phyloP scores from a whole-genome alignment of 108 stramenopile genomes.

The Discostella stelligeroides region DNA sequence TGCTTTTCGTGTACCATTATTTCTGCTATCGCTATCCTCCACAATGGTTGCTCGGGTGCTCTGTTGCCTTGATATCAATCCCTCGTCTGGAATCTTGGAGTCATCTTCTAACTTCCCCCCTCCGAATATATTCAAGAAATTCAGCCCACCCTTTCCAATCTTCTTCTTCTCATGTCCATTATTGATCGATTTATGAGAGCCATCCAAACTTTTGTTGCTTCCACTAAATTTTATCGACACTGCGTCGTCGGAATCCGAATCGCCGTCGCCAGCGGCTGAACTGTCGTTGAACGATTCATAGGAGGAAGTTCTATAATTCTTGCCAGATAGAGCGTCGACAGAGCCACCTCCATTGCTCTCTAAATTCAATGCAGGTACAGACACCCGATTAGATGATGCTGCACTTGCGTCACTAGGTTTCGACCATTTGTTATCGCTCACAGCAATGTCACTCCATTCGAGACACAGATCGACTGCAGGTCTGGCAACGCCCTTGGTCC shows the following conservation, averaged over 20 bases:
- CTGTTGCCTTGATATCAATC: neutral
- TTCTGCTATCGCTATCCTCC: neutral
- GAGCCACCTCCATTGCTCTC: too few relatives aligned
- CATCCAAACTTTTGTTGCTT: neutral
- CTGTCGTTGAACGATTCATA: too few relatives aligned
- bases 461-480: neutral
- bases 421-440: neutral
- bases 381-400: neutral
- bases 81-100: neutral
- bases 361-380: neutral
- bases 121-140: neutral
- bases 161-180: neutral
- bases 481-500: constrained; percentile 26
- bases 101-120: constrained; percentile 1
- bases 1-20: constrained; percentile 14
- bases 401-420: neutral
- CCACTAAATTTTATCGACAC: neutral
- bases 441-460: neutral
- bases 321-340: too few relatives aligned
- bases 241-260: too few relatives aligned
- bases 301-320: too few relatives aligned
- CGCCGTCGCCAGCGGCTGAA: too few relatives aligned
- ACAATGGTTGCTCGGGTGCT: neutral
- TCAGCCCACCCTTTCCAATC: neutral
- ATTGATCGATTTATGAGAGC: neutral